Evolutionary conservation across 2,329 filamentous ascomycete genomes (phyloP).

Genomic region (Colletotrichum spinosum): DNA sequence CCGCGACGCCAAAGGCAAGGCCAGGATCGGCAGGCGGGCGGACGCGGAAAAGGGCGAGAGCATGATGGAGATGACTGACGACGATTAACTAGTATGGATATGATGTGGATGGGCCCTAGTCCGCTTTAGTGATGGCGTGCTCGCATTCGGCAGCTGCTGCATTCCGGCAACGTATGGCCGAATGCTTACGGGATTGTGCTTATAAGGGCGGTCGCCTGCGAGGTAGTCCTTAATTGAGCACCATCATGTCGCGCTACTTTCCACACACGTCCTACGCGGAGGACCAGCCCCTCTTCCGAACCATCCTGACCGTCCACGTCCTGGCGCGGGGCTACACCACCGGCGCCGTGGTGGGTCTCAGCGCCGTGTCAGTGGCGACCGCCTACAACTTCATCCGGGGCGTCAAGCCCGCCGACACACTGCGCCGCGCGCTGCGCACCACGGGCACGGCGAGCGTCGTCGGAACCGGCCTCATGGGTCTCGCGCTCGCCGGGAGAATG

Average conservation of each 20-base stretch:
- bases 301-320: constrained; percentile 71
- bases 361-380: constrained; percentile 50
- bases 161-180: too few species aligned
- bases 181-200: too few species aligned
- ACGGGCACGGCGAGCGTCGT: constrained; percentile 58
- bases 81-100: constrained; percentile 49
- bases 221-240: not conserved
- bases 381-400: constrained; percentile 44
- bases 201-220: too few species aligned
- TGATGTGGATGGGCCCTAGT: constrained; percentile 8
- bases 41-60: constrained; percentile 55
- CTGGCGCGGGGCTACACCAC: constrained; percentile 65
- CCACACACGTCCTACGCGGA: constrained; percentile 70
- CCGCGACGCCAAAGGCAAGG: constrained; percentile 58
- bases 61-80: constrained; percentile 69
- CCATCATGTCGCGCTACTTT: constrained; percentile 65
- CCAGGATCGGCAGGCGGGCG: constrained; percentile 51
- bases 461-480: constrained; percentile 55
- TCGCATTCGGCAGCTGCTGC: too few species aligned
- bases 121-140: too few species aligned
- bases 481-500: constrained; percentile 63
- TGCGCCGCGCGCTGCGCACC: constrained; percentile 55
- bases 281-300: constrained; percentile 67
- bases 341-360: constrained; percentile 61
- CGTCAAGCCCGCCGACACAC: constrained; percentile 33